Base-by-base conservation (phyloP, 208 protist species). In the Leishmania tropica region DNA sequence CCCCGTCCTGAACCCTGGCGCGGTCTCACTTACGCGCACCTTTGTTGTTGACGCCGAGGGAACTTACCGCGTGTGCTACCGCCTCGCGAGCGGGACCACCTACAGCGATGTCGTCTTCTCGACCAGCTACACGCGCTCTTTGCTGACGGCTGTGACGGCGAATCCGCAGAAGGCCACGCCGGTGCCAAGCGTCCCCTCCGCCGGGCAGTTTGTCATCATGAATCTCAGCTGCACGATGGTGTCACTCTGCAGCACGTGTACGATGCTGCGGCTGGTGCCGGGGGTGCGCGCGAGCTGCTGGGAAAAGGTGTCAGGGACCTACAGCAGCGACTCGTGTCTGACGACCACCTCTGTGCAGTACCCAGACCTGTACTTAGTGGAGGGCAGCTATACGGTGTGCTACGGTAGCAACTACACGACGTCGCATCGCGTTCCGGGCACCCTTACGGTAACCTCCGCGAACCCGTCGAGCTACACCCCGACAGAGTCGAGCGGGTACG, bases 21-120 rank as follows among this genome's bases (percentile, higher is more conserved):
- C 82, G 65, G 62, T 84, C 24, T 84, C 80, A 3, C 94, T 91
- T 79, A 67, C 79, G 35, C 91, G 89, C 54, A 64, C 65, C 73
- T 90, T 96, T 60, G 94, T 97, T 24, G 90, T 94, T 0, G 86
- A 92, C 76, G 73, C 28, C 17, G 80, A 28, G 5, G 95, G 93
- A n/a, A 83, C 79, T 64, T 98, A 96, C 84, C 91, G 90, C 78
- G 89, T 98, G 70, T 98, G 95, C 86, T 98, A 96, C 86, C 81
- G 87, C 13, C 70, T 92, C 58, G 77, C 75, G 56, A 77, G 73
- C 64, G 80, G 72, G n/a, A 56, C 67, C 10, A 71, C 71, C 45
- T 96, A 89, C 84, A 71, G 79, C 76, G 92, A 96, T 73, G 35
- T 96, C 42, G 83, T 87, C 51, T 92, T 87, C 80, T 93, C 89